Percentiles rank a stretch among this genome's conserved stretches.
These are phyloP conservation scores for Epichloe hybrida DNA, from an alignment of 2,329 filamentous ascomycete species.

Conservation along the genomic window DNA sequence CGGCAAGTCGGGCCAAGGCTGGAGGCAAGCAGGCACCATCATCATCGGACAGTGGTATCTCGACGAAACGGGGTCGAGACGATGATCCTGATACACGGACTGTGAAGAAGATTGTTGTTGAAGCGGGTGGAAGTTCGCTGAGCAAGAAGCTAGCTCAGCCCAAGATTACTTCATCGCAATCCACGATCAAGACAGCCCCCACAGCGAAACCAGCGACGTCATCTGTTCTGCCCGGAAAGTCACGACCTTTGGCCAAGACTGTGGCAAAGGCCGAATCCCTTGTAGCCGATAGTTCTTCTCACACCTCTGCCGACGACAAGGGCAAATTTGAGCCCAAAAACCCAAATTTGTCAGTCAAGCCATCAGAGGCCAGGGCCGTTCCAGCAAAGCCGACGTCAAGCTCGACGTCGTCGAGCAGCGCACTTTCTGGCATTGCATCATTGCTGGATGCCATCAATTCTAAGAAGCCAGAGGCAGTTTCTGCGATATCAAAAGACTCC, in stretches of 20 bases:
- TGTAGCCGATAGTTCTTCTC: conserved; percentile 13
- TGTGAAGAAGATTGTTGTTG: conserved; percentile 29
- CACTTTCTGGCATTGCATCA: conserved; percentile 37
- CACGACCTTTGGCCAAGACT: conserved; percentile 29
- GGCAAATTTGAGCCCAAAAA: conserved; percentile 17
- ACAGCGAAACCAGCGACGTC: conserved; percentile 18
- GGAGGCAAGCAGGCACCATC: conserved; percentile 15
- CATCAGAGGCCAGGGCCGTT: conserved; percentile 16
- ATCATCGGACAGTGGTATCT: conserved; percentile 11
- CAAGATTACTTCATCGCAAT: conserved; percentile 18
- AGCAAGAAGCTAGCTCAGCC: conserved; percentile 27
- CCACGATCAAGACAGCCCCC: conserved; percentile 14
- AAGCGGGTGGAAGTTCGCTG: conserved; percentile 23
- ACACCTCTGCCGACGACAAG: conserved; percentile 19
- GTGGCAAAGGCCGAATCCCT: conserved; percentile 22
- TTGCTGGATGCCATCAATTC: conserved; percentile 38
- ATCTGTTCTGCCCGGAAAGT: conserved; percentile 34
- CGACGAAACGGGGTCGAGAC: conserved; percentile 25
- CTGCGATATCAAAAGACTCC: conserved; percentile 38
- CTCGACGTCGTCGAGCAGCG: conserved; percentile 11
- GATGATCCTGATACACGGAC: conserved; percentile 26
- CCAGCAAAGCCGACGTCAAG: conserved; percentile 7
- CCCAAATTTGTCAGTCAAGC: conserved; percentile 8
- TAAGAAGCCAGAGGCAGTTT: conserved; percentile 23
- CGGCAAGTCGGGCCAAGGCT: conserved; percentile 23